Base-by-base conservation (phyloP, 2,329 filamentous ascomycete genomes). In the Sporothrix brasiliensis region DNA sequence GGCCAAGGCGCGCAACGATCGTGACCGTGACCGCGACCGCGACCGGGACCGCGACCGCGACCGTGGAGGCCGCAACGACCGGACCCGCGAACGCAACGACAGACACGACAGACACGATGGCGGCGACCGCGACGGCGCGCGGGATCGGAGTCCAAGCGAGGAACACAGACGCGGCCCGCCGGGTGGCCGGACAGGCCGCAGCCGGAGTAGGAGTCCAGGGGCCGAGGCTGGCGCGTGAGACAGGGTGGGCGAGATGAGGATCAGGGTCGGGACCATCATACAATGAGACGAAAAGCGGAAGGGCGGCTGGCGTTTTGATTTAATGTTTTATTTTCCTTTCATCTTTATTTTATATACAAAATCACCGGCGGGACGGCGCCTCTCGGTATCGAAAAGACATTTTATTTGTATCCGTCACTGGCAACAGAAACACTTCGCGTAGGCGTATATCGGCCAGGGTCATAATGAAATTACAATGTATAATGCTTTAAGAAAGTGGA, bases 191-290 rank as follows among this genome's bases (percentile, higher is more conserved):
- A 53, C 70, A 14, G 67, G 56, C 10, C 81, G 85, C 60, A 83
- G 81, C 68, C 79, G 81, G 24, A 86, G 84, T 75, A 79, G 83
- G 56, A 86, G 84, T 71, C 84, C 83, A 2, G 81, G 77, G 5
- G 79, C 72, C 56, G 65, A 49, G 27, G 72, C 47, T 5, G 72
- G 63, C 19, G 71, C 50, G 80, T 81, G 79, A 76, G 72, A 52
- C 54, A 47, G 44, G 9, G 47, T 11, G 1, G 5, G 11, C 5
- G 47, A 2, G 30, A 21, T 1, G 41, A 27, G 34, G 24, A 68
- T 4, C 14, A 16, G 41, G 41, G 41, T 16, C 11, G 41, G 34
- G 3, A 34, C 34, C 34, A 34, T 34, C 41, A 34, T 16, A 54
- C 11, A 27, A 49, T 58, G 5, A 41, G 19, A 61, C 24, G 34